phyloP scores from a whole-genome alignment of 306 rosid species.

The Vicia sativa region DNA sequence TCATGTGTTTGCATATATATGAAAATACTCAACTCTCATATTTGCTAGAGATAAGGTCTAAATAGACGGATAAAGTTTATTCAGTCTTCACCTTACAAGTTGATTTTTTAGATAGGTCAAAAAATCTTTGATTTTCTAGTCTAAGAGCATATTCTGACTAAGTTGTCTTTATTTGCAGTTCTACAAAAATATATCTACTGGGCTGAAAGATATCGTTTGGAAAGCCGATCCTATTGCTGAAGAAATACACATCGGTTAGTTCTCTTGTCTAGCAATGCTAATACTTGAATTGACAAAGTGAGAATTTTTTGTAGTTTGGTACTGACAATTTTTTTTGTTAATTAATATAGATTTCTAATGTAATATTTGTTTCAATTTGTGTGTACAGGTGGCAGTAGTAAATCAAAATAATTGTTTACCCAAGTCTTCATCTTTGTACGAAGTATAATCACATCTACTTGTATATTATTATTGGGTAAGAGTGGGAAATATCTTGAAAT shows the following conservation, averaged over 20 bases:
- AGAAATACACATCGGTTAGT: slow-evolving; percentile 60
- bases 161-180: slow-evolving; percentile 58
- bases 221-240: slow-evolving; percentile 68
- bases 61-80: neutral
- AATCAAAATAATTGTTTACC: slow-evolving; percentile 36
- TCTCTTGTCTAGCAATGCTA: slow-evolving; percentile 24
- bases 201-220: slow-evolving; percentile 93
- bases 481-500: slow-evolving; percentile 21
- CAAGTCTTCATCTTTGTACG: slow-evolving; percentile 29
- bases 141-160: slow-evolving; percentile 15
- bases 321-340: neutral
- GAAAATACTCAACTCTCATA: neutral
- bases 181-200: slow-evolving; percentile 73
- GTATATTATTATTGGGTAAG: slow-evolving; percentile 18
- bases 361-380: slow-evolving; percentile 21
- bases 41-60: neutral
- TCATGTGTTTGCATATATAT: neutral
- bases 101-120: neutral
- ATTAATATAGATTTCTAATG: slow-evolving; percentile 26
- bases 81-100: neutral
- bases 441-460: slow-evolving; percentile 16
- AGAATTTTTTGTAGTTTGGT: slow-evolving; percentile 15
- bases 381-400: slow-evolving; percentile 35
- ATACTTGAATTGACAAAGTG: slow-evolving; percentile 3
- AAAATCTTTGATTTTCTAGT: neutral